These are phyloP conservation scores for Pyricularia sp. DNA, from an alignment of 2,329 filamentous ascomycete genomes.

Conservation along the genomic window DNA sequence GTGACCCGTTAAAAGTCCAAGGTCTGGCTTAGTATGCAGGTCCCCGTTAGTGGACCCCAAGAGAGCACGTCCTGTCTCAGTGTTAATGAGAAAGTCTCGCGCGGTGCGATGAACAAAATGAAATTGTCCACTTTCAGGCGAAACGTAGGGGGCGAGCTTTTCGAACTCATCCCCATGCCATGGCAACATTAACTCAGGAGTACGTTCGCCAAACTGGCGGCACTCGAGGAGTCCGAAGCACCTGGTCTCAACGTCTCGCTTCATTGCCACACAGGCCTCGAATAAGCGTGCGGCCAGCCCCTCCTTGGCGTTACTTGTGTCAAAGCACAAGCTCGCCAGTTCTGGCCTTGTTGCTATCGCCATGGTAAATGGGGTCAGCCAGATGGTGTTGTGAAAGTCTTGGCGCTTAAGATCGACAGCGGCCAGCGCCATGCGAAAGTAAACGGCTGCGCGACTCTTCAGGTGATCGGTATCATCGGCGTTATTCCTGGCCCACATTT, in stretches of 20 bases:
- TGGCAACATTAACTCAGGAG: background rate
- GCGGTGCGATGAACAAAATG: background rate
- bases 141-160: background rate
- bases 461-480: background rate
- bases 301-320: background rate
- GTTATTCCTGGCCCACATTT: background rate
- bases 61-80: background rate
- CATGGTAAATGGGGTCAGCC: background rate
- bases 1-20: background rate
- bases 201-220: background rate
- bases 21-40: background rate
- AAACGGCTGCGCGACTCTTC: background rate
- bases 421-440: background rate
- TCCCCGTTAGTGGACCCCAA: background rate
- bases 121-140: background rate
- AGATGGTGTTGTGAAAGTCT: background rate
- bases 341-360: background rate
- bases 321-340: background rate
- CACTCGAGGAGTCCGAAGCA: conserved; percentile 1
- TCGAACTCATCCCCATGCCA: background rate
- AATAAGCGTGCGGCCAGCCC: background rate
- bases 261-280: background rate
- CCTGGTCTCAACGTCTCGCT: background rate
- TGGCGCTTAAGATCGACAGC: no score
- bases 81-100: background rate